Evolutionary conservation across 108 stramenopile species (phyloP).

Genomic region (Mediolabrus comicus): DNA sequence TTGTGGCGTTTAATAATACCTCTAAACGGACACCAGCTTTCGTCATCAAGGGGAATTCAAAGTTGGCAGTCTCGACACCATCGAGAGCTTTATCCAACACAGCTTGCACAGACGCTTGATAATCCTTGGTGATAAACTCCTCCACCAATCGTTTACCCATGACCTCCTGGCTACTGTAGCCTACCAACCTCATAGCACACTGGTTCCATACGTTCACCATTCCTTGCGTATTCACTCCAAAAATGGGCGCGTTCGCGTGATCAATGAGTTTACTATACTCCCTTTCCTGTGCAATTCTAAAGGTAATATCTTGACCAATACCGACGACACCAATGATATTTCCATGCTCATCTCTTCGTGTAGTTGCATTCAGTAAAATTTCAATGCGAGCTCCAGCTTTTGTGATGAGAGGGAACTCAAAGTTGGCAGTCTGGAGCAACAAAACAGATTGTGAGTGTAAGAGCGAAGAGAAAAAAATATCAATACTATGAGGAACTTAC

Average conservation of each 20-base stretch:
- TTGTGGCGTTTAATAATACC: constrained; percentile 56
- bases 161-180: constrained; percentile 30
- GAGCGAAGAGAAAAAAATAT: not conserved
- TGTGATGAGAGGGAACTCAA: constrained; percentile 38
- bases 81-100: constrained; percentile 45
- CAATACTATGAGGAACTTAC: constrained; percentile 19
- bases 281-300: constrained; percentile 37
- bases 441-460: no score
- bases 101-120: constrained; percentile 36
- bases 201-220: constrained; percentile 68
- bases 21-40: constrained; percentile 40
- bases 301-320: constrained; percentile 34
- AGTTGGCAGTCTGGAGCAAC: constrained; percentile 47
- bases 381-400: constrained; percentile 34
- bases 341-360: constrained; percentile 68
- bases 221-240: constrained; percentile 59
- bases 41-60: constrained; percentile 51
- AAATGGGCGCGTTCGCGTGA: constrained; percentile 58
- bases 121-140: constrained; percentile 41
- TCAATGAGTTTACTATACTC: constrained; percentile 56
- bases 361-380: constrained; percentile 73
- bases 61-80: constrained; percentile 56
- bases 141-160: constrained; percentile 41
- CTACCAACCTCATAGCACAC: constrained; percentile 26
- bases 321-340: constrained; percentile 49